Evolutionary conservation across 129 eudicot species (phyloP).

Genomic region (Escallonia herrerae): DNA sequence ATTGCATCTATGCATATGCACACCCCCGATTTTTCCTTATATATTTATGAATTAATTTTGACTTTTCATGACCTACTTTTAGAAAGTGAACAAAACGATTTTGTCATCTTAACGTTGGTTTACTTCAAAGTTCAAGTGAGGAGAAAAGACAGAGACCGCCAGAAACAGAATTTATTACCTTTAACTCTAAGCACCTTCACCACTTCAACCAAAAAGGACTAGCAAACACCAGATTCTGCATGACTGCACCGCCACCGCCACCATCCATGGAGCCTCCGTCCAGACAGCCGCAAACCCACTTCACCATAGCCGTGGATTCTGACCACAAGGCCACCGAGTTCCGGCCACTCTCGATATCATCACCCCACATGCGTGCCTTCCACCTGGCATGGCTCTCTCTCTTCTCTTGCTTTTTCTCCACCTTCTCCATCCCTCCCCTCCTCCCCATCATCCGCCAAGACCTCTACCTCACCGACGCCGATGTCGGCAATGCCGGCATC

Average conservation of each 20-base stretch:
- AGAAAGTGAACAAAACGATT: no score
- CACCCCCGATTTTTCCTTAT: no score
- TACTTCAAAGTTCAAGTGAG: no score
- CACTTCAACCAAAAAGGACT: no score
- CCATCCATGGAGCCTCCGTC: conserved; percentile 19
- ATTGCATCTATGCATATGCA: no score
- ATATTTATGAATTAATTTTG: no score
- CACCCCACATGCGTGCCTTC: conserved; percentile 77
- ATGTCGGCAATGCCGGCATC: conserved; percentile 58
- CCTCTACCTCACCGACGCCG: conserved; percentile 48
- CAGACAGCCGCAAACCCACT: conserved; percentile 22
- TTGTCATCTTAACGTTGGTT: no score
- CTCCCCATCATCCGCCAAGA: conserved; percentile 69
- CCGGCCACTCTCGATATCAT: conserved; percentile 40
- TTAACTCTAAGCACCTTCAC: no score
- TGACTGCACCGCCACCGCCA: neutral
- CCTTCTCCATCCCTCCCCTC: conserved; percentile 80
- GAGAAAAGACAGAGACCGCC: no score
- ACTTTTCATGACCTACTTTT: no score
- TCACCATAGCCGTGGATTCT: conserved; percentile 49
- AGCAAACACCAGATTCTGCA: no score
- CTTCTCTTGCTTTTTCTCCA: conserved; percentile 60
- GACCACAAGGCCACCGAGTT: conserved; percentile 56
- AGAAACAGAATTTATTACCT: no score
- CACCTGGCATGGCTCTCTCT: conserved; percentile 81